A percentile compares a stretch with the other conserved stretches of the same genome.
Evolutionary conservation across 495 filamentous ascomycete species (phyloP).

Genomic region (Annulohypoxylon maeteangense): DNA sequence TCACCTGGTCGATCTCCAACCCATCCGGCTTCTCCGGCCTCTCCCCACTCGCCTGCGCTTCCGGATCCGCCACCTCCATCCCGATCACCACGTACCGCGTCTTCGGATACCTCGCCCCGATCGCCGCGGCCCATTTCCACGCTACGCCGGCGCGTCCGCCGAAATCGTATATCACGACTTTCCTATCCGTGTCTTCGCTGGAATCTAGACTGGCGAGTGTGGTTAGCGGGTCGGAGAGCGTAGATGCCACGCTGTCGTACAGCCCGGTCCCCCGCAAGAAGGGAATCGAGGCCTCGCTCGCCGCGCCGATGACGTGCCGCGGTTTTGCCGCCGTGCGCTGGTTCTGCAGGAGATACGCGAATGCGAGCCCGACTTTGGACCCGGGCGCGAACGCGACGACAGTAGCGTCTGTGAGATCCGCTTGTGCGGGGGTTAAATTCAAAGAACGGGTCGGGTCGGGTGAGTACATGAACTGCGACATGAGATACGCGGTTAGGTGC

Average conservation of each 20-base stretch:
- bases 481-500: conserved; percentile 59
- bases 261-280: conserved; percentile 49
- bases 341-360: conserved; percentile 52
- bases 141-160: conserved; percentile 57
- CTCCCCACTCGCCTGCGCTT: conserved; percentile 35
- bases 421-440: conserved; percentile 59
- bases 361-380: conserved; percentile 60
- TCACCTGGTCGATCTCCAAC: conserved; percentile 50
- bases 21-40: background rate
- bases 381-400: conserved; percentile 59
- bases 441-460: conserved; percentile 45
- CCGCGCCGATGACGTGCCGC: conserved; percentile 49
- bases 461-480: conserved; percentile 61
- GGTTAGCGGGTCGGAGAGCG: conserved; percentile 40
- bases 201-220: conserved; percentile 33
- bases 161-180: conserved; percentile 65
- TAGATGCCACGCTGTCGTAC: conserved; percentile 52
- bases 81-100: conserved; percentile 56
- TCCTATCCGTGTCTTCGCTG: conserved; percentile 41
- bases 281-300: conserved; percentile 45
- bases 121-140: conserved; percentile 48
- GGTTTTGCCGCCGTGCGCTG: conserved; percentile 40
- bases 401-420: conserved; percentile 54
- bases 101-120: conserved; percentile 44
- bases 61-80: conserved; percentile 45